Percentiles rank a stretch among this genome's conserved stretches.
These are phyloP conservation scores for Carex parvula DNA, from an alignment of 176 grass and related monocot genomes.

Conservation along the genomic window DNA sequence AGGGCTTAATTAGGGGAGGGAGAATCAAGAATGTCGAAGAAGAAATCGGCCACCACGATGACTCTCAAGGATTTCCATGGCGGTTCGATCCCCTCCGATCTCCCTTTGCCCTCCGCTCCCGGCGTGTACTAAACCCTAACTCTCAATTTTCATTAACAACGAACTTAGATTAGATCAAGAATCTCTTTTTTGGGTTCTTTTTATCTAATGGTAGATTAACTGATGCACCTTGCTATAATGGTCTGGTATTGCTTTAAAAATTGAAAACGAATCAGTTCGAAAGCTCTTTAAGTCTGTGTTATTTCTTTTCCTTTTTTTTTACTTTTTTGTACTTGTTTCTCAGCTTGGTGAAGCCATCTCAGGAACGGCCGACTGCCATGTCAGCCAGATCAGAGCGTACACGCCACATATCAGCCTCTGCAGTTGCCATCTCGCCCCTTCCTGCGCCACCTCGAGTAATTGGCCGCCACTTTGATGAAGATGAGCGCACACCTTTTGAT, in stretches of 20 bases:
- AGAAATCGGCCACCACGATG: conserved; percentile 85
- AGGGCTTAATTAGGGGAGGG: background rate
- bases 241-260: background rate
- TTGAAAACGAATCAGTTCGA: background rate
- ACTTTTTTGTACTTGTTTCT: conserved; percentile 18
- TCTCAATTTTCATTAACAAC: background rate
- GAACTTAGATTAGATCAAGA: background rate
- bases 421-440: conserved; percentile 32
- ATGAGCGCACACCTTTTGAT: conserved; percentile 95
- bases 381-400: conserved; percentile 21
- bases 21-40: conserved; percentile 71
- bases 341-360: conserved; percentile 50
- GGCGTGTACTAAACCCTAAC: conserved; percentile 57
- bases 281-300: background rate
- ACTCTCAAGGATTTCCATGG: conserved; percentile 98
- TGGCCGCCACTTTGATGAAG: conserved; percentile 95
- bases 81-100: conserved; percentile 94
- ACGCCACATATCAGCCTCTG: conserved; percentile 34
- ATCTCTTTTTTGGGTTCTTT: background rate
- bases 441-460: conserved; percentile 31
- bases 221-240: background rate
- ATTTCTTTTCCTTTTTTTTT: background rate
- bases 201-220: background rate
- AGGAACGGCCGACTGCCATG: conserved; percentile 40
- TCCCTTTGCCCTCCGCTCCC: conserved; percentile 79